Base-by-base conservation (phyloP, 495 filamentous ascomycete genomes). In the Xylaria intraflava region DNA sequence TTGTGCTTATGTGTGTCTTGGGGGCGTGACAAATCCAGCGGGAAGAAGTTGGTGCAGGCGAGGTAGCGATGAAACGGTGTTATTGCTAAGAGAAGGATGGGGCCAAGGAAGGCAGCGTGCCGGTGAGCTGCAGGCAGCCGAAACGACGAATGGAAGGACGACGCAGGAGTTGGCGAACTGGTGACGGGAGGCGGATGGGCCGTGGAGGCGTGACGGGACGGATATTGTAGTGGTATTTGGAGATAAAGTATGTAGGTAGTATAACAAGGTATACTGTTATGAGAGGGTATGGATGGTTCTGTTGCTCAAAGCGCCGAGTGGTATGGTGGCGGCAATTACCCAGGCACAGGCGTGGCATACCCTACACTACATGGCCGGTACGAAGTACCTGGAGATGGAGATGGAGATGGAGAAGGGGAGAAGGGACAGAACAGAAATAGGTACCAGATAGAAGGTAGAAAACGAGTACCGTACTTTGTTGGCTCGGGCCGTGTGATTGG, bases 71-170 rank as follows among this genome's bases (percentile, higher is more conserved):
- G 27, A 4, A 29, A 29, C 27, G 27, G 27, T 38, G 35, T 38
- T 3, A 26, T 43, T 43, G 41, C 12, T 24, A 29, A 35, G 35
- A 17, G 23, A 24, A 35, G 51, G 16, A 45, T 20, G 23, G 40
- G 39, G 27, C 20, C 39, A 27, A 22, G 17, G 22, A 52, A 31
- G 50, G 50, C 22, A 14, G 43, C 35, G 33, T 41, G 43, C 40
- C 33, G 46, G 46, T 47, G 51, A 53, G 51, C 56, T 55, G 61
- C 51, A 56, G 53, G 58, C 33, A 49, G 24, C 61, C 61, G 61
- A 59, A 57, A 40, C 51, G n/a, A 58, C 35, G 55, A 46, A 46
- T 59, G 35, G 46, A 26, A 17, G 50, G 48, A 55, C 56, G 23
- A 56, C 56, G 56, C 46, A 26, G 46, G 22, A 33, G n/a, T n/a